Conservation (phyloP, 2,329 filamentous ascomycete species). For the Cladosporium halotolerans region DNA sequence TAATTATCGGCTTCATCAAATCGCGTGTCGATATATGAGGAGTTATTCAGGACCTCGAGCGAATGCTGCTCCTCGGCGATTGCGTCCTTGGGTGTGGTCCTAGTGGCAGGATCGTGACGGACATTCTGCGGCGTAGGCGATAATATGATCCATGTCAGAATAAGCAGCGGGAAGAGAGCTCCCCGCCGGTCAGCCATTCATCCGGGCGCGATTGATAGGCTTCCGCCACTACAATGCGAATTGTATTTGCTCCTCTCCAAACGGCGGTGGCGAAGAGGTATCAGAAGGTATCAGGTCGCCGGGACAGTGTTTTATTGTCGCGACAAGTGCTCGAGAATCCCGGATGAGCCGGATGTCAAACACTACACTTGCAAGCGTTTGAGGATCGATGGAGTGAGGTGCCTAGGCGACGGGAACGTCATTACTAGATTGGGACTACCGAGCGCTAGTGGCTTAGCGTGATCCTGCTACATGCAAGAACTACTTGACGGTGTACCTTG, state of each 20-base stretch:
- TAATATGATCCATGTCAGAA: conserved; percentile 49
- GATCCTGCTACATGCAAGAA: too few relatives aligned
- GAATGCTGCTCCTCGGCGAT: conserved; percentile 46
- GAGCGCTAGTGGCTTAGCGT: not conserved
- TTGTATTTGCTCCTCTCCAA: too few relatives aligned
- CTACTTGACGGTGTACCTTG: too few relatives aligned
- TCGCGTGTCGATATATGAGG: conserved; percentile 38
- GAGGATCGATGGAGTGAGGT: not conserved
- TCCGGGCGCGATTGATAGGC: not conserved
- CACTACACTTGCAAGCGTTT: not conserved
- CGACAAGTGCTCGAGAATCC: too few relatives aligned
- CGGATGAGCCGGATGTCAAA: not conserved
- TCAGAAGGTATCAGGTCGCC: too few relatives aligned
- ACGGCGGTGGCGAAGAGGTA: too few relatives aligned
- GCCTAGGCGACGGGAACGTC: not conserved
- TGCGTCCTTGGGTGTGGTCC: conserved; percentile 42
- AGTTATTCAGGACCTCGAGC: conserved; percentile 45
- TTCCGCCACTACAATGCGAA: not conserved
- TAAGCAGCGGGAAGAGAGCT: conserved; percentile 42
- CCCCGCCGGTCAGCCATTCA: conserved; percentile 39
- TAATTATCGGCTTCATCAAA: conserved; percentile 3
- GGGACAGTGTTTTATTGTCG: not conserved
- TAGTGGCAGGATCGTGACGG: conserved; percentile 25
- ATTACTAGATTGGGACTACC: not conserved
- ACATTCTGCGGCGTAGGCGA: conserved; percentile 30